Conservation (phyloP, 2,329 filamentous ascomycete genomes). For the Fusarium sp. region DNA sequence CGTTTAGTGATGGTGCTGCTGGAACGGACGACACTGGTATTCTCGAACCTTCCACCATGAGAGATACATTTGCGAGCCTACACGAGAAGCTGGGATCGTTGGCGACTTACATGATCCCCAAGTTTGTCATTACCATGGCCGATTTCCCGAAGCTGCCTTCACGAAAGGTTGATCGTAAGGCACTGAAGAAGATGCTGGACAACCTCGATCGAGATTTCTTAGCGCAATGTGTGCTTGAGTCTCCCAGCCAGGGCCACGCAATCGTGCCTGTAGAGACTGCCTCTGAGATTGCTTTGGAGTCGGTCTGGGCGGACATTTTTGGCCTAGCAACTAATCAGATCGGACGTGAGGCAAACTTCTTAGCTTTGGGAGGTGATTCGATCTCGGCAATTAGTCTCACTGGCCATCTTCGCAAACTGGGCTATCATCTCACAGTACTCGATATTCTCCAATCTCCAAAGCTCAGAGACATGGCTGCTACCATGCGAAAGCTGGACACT, state of each 20-base stretch:
- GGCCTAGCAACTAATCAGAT: background rate
- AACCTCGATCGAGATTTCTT: background rate
- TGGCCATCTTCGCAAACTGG: background rate
- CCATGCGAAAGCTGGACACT: background rate
- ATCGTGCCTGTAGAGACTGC: background rate
- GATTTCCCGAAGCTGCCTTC: background rate
- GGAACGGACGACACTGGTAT: background rate
- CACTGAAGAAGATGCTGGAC: background rate
- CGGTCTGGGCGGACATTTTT: background rate
- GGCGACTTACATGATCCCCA: background rate
- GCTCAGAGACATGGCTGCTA: background rate
- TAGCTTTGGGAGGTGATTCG: background rate
- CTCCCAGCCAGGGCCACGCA: background rate
- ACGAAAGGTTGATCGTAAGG: background rate
- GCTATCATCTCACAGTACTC: background rate
- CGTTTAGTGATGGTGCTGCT: background rate
- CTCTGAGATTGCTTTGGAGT: background rate
- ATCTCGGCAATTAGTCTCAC: background rate
- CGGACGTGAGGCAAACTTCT: background rate
- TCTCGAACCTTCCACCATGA: background rate
- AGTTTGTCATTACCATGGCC: background rate
- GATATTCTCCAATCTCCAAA: background rate
- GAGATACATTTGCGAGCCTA: background rate
- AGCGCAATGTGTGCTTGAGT: background rate
- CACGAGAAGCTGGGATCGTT: background rate